Percentiles rank a stretch among this genome's conserved stretches.
phyloP scores from a whole-genome alignment of 352 stramenopile genomes.

The Globisporangium megalacanthum region DNA sequence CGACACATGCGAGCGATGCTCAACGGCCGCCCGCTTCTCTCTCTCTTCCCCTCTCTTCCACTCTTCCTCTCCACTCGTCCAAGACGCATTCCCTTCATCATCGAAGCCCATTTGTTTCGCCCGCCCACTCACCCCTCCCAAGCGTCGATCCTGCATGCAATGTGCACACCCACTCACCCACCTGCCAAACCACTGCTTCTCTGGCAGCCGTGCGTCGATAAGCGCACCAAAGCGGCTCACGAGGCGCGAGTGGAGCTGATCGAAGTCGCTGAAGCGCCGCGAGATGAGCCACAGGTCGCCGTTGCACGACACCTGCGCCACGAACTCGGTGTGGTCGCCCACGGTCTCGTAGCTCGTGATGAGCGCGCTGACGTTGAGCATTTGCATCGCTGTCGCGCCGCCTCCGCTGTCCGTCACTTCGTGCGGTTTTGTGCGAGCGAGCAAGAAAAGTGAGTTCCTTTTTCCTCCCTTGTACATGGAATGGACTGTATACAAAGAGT shows the following conservation, averaged over 20 bases:
- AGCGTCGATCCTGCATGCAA: no score
- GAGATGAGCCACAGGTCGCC: constrained; percentile 80
- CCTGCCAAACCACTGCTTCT: constrained; percentile 87
- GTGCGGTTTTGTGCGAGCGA: no score
- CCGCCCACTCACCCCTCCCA: not conserved
- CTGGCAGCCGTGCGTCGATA: constrained; percentile 59
- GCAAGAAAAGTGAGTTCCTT: not conserved
- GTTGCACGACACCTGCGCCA: constrained; percentile 78
- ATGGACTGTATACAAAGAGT: no score
- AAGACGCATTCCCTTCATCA: constrained; percentile 32
- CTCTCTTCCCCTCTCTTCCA: not conserved
- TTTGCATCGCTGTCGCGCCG: constrained; percentile 19
- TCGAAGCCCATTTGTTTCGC: constrained; percentile 12
- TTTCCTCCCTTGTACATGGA: not conserved
- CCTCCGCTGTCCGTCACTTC: no score
- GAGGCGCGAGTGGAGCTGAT: constrained; percentile 79
- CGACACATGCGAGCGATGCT: constrained; percentile 16
- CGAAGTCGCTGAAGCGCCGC: constrained; percentile 83
- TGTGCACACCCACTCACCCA: constrained; percentile 14
- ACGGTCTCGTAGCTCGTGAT: constrained; percentile 82
- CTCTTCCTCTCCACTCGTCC: constrained; percentile 3
- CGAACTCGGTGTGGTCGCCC: constrained; percentile 83
- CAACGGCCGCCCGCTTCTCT: constrained; percentile 6
- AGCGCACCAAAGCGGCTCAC: constrained; percentile 65
- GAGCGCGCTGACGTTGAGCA: constrained; percentile 74